Base-by-base conservation (phyloP, 352 stramenopile species). In the Phytophthora hybrid region DNA sequence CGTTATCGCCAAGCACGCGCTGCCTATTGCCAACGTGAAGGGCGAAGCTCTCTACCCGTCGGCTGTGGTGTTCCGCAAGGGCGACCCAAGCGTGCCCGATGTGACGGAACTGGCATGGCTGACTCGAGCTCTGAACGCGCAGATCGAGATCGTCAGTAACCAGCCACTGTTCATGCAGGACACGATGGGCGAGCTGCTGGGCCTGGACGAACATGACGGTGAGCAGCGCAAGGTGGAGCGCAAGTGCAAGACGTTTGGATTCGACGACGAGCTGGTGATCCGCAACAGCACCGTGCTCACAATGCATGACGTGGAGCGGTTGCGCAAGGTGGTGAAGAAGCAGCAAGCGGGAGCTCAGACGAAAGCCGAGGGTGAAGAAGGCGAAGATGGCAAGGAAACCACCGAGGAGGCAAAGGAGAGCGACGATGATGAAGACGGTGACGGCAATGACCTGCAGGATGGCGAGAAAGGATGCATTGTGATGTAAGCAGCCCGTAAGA, bases 271-370 rank as follows among this genome's bases (percentile, higher is more conserved):
- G 11, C 74, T 95, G 13, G 85, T 92, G 11, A 74, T 95, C 9
- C 85, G 86, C 61, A 95, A 95, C 77, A 92, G 84, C 73, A 91
- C 85, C 1, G 89, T 95, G 68, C 75, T 95, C 29, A 93, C 87
- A 9, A 92, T 87, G 83, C 62, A 83, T 2, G 89, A 95, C 65
- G 87, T 95, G 1, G 80, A 92, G 57, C 77, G 83, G 53, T 73
- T 95, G 54, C 87, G 87, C 10, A 73, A 77, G 14, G 78, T 83
- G 18, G 63, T 92, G 9, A 71, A 76, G 52, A 84, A 84, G 63
- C 70, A 73, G n/a, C 71, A 85, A 21, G 23, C 11, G 39, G 23
- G 8, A 54, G 54, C 21, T 64, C 53, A 59, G 19, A 59, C 70
- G 37, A 54, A 58, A 37, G 52, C 21, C 6, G 39, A 57, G 29